Percentiles rank a stretch among this genome's conserved stretches.
phyloP scores from a whole-genome alignment of 2,329 filamentous ascomycete genomes.

The Onygenales sp. region DNA sequence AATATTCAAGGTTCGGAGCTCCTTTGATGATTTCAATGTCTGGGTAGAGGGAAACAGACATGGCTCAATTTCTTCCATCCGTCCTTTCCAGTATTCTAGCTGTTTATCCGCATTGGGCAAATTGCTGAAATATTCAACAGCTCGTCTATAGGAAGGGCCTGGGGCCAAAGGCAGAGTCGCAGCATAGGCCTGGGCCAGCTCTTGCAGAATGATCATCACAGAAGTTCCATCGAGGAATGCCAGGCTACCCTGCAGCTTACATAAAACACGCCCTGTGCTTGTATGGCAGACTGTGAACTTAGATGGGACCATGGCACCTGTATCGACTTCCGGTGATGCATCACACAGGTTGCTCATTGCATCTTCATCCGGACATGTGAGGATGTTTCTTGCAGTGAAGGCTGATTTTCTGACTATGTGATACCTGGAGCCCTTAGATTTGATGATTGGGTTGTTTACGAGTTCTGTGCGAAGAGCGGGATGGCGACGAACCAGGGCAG shows the following conservation, averaged over 20 bases:
- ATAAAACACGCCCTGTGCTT: slow-evolving; percentile 3
- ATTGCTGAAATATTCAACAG: slow-evolving; percentile 3
- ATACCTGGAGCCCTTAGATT: background rate
- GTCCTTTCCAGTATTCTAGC: slow-evolving; percentile 6
- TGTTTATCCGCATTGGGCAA: background rate
- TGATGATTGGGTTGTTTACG: background rate
- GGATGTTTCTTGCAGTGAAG: background rate
- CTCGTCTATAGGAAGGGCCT: slow-evolving; percentile 1
- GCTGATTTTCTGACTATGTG: background rate
- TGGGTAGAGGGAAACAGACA: slow-evolving; percentile 4
- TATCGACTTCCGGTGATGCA: background rate
- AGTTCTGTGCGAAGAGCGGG: background rate
- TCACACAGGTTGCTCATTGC: background rate
- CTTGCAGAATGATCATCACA: slow-evolving; percentile 6
- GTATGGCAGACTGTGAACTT: slow-evolving; percentile 9
- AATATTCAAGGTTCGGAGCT: background rate
- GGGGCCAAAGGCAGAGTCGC: background rate
- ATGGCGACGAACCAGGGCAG: background rate
- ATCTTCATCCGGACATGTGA: background rate
- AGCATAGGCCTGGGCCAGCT: slow-evolving; percentile 2
- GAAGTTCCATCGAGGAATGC: slow-evolving; percentile 10
- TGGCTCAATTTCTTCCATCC: slow-evolving; percentile 2
- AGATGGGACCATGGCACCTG: background rate
- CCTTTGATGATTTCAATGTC: background rate
- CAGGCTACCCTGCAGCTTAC: slow-evolving; percentile 8